Conservation (phyloP, 495 filamentous ascomycete genomes). For the Diplogelasinospora grovesii region DNA sequence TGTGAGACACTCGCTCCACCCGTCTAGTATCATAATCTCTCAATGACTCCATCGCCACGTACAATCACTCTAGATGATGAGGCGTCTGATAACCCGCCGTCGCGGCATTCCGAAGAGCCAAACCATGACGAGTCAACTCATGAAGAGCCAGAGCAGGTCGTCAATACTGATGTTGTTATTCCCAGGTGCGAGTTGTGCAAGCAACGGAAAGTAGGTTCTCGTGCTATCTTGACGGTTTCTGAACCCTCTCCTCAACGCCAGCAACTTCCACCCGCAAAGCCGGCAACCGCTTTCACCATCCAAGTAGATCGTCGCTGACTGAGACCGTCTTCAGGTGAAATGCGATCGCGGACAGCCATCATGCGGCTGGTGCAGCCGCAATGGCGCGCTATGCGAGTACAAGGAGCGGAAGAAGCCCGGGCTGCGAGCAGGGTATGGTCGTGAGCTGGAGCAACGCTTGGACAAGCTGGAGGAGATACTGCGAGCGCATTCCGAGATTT, state of each 20-base stretch:
- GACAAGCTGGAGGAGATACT: conserved; percentile 48
- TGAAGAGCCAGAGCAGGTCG: background rate
- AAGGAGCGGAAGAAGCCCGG: conserved; percentile 82
- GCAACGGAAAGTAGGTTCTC: conserved; percentile 59
- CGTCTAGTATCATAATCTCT: background rate
- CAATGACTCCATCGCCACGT: no score
- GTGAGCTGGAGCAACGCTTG: conserved; percentile 78
- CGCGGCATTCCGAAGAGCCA: background rate
- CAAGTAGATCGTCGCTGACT: conserved; percentile 3
- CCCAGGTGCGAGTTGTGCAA: conserved; percentile 74
- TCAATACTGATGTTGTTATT: background rate
- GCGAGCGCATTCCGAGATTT: conserved; percentile 42
- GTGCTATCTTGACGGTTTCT: no score
- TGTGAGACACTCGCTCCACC: background rate
- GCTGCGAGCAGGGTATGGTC: conserved; percentile 75
- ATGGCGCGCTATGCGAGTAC: conserved; percentile 72
- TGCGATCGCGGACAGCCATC: conserved; percentile 76
- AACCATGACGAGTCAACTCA: background rate
- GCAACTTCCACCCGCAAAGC: background rate
- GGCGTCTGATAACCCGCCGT: background rate
- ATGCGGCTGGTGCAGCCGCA: conserved; percentile 84
- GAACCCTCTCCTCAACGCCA: background rate
- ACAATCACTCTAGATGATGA: no score
- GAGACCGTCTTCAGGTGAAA: conserved; percentile 48
- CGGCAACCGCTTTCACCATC: background rate